Conservation (phyloP, 169 alveolate genomes). For the Eimeria sp. region DNA sequence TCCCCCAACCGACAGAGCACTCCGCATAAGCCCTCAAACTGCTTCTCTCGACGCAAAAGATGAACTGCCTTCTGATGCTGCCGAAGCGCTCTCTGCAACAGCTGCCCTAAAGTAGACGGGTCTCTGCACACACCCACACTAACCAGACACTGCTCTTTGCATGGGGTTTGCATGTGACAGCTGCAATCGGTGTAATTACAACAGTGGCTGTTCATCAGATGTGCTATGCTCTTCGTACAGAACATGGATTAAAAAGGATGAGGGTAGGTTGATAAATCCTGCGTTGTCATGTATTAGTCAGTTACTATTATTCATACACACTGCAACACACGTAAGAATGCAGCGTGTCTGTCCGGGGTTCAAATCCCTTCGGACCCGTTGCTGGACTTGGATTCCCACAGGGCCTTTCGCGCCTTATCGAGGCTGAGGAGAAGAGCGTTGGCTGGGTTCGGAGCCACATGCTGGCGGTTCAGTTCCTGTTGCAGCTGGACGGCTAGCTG, state of each 20-base stretch:
- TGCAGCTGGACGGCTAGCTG: not conserved
- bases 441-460: not conserved
- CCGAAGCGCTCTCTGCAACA: not conserved
- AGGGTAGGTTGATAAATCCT: too few species aligned
- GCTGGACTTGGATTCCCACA: constrained; percentile 42
- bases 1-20: constrained; percentile 40
- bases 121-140: not conserved
- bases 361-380: not conserved
- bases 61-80: constrained; percentile 42
- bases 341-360: too few species aligned
- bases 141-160: not conserved
- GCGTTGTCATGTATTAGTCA: too few species aligned
- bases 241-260: not conserved
- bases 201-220: not conserved
- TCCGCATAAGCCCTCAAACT: constrained; percentile 15
- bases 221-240: not conserved
- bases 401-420: not conserved
- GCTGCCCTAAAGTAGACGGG: not conserved
- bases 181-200: not conserved
- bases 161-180: not conserved
- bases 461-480: not conserved
- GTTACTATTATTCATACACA: too few species aligned
- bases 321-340: too few species aligned
- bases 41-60: not conserved
- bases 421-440: not conserved